phyloP scores from a whole-genome alignment of 2,329 filamentous ascomycete species.

The Dactylellina sp. region DNA sequence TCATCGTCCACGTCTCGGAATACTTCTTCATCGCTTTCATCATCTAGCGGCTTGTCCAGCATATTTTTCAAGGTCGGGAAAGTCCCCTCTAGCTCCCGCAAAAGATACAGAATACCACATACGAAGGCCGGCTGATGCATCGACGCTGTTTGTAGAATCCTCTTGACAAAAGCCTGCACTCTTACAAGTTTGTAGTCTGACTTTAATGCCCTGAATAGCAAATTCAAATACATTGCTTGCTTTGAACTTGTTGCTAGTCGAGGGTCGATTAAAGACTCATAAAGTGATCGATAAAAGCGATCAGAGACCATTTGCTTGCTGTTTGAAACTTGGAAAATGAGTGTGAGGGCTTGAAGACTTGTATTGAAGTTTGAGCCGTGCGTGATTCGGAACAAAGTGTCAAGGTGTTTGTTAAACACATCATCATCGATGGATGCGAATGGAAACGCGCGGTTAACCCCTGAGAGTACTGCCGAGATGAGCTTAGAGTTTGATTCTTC shows the following conservation, averaged over 20 bases:
- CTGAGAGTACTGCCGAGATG: constrained; percentile 88
- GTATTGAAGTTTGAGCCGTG: constrained; percentile 99
- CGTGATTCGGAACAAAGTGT: constrained; percentile 94
- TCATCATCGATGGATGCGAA: constrained; percentile 84
- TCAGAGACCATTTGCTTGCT: constrained; percentile 85
- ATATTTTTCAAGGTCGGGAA: constrained; percentile 85
- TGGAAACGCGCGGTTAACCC: constrained; percentile 94
- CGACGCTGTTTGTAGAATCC: constrained; percentile 81
- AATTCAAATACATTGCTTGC: constrained; percentile 92
- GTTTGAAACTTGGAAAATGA: constrained; percentile 90
- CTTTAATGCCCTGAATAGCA: constrained; percentile 88
- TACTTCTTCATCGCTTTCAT: constrained; percentile 78
- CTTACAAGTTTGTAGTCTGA: constrained; percentile 88
- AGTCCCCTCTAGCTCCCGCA: constrained; percentile 80
- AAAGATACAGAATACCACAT: constrained; percentile 89
- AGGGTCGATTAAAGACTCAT: constrained; percentile 92
- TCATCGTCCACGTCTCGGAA: constrained; percentile 74
- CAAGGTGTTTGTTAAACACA: constrained; percentile 85
- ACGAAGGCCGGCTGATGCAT: constrained; percentile 93
- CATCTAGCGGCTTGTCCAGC: constrained; percentile 81
- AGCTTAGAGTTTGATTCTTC: constrained; percentile 88
- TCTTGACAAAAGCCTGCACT: constrained; percentile 95
- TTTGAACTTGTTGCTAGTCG: constrained; percentile 90
- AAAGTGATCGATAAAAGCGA: constrained; percentile 92
- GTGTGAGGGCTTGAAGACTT: constrained; percentile 90